phyloP scores from a whole-genome alignment of 306 rosid species.

The Rosa persica region DNA sequence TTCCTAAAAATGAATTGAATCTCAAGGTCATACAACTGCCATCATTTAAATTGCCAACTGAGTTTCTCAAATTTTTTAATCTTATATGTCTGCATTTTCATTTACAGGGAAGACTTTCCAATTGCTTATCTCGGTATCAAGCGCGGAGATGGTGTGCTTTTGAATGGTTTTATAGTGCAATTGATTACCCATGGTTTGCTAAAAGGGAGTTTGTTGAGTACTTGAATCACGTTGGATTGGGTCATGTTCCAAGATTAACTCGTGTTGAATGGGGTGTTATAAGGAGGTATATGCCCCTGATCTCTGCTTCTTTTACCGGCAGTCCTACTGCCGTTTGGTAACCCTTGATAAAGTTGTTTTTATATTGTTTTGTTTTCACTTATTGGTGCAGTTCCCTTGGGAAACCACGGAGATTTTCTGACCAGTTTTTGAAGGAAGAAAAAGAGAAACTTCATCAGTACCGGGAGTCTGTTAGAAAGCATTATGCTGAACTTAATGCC shows the following conservation, averaged over 20 bases:
- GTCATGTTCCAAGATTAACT: conserved; percentile 91
- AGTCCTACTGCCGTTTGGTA: conserved; percentile 11
- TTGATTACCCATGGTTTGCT: conserved; percentile 96
- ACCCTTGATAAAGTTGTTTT: neutral
- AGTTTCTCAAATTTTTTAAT: conserved; percentile 19
- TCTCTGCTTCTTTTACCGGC: conserved; percentile 33
- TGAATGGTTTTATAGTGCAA: conserved; percentile 98
- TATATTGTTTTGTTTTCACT: conserved; percentile 19
- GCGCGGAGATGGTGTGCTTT: conserved; percentile 80
- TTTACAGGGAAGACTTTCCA: conserved; percentile 66
- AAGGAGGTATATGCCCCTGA: conserved; percentile 59
- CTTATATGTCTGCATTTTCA: neutral
- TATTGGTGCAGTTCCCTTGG: conserved; percentile 85
- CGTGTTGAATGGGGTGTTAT: conserved; percentile 98
- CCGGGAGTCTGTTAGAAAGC: conserved; percentile 79
- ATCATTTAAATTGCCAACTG: conserved; percentile 20
- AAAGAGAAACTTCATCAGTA: conserved; percentile 82
- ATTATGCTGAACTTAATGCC: conserved; percentile 82
- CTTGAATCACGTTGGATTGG: conserved; percentile 92
- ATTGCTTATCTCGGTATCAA: conserved; percentile 64
- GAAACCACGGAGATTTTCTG: conserved; percentile 86
- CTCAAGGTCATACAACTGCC: conserved; percentile 50
- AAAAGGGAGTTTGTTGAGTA: conserved; percentile 90
- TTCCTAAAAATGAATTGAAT: conserved; percentile 29
- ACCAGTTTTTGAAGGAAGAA: conserved; percentile 79